These are phyloP conservation scores for Microbotryomycetes sp. DNA, from an alignment of 1,284 basidiomycete species.

Conservation along the genomic window DNA sequence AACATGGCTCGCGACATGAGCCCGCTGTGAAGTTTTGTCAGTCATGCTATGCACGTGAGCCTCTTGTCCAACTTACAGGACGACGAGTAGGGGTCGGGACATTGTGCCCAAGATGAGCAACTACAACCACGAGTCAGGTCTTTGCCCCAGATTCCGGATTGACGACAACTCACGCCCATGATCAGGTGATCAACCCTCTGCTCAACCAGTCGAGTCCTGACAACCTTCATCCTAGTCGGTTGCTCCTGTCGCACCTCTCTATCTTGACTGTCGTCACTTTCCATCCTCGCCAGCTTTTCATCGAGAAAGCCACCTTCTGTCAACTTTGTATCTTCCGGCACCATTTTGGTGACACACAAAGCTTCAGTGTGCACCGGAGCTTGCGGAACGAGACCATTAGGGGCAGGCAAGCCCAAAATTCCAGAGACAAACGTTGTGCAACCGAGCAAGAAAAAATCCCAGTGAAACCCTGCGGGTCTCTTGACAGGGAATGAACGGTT, in stretches of 20 bases:
- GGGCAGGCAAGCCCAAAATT: constrained; percentile 81
- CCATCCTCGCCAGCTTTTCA: constrained; percentile 18
- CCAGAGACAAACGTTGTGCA: constrained; percentile 88
- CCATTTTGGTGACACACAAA: constrained; percentile 62
- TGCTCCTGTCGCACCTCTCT: constrained; percentile 28
- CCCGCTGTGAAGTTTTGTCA: constrained; percentile 52
- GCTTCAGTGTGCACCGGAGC: constrained; percentile 89
- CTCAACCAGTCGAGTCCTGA: constrained; percentile 72
- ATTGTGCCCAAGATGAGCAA: constrained; percentile 53
- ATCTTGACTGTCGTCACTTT: constrained; percentile 20
- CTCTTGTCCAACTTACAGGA: constrained; percentile 65
- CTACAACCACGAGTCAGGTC: neutral
- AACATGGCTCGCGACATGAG: constrained; percentile 44
- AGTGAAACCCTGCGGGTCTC: constrained; percentile 90
- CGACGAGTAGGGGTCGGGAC: constrained; percentile 69
- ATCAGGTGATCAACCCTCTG: constrained; percentile 81
- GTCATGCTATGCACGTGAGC: no score
- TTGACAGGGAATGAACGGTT: constrained; percentile 80
- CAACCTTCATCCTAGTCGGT: constrained; percentile 47
- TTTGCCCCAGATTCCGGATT: neutral
- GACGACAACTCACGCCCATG: constrained; percentile 68
- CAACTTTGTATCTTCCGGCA: constrained; percentile 24
- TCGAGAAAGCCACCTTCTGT: constrained; percentile 22
- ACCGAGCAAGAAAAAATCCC: constrained; percentile 64
- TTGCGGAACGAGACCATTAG: constrained; percentile 92